Percentiles rank a stretch among this genome's conserved stretches.
Evolutionary conservation across 1,284 basidiomycete species (phyloP).

Genomic region (Irpex sp.): DNA sequence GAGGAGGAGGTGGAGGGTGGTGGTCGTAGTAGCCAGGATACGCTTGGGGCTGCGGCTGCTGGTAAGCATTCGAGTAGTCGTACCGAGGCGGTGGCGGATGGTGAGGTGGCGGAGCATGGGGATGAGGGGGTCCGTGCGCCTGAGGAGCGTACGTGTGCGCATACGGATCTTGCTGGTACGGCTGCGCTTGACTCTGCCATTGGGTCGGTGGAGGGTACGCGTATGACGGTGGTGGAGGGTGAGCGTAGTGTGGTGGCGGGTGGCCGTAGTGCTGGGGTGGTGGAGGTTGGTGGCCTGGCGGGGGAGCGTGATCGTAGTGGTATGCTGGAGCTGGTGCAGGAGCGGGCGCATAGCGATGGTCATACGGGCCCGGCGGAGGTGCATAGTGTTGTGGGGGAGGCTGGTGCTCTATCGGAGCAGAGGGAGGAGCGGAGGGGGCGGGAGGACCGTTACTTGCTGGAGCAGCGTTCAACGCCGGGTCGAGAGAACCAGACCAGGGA

Average conservation of each 20-base stretch:
- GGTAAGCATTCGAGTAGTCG: conserved; percentile 5
- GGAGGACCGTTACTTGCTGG: conserved; percentile 14
- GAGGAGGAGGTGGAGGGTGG: conserved; percentile 4
- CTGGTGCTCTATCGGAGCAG: conserved; percentile 14
- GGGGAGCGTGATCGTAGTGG: conserved; percentile 10
- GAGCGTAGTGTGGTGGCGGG: conserved; percentile 14
- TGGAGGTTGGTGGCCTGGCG: conserved; percentile 15
- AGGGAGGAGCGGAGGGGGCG: conserved; percentile 11
- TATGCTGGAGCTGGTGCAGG: conserved; percentile 2
- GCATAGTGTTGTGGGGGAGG: conserved; percentile 16
- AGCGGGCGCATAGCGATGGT: conserved; percentile 11
- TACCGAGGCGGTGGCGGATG: conserved; percentile 14
- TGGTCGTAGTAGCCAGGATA: conserved; percentile 9
- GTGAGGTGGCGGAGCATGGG: conserved; percentile 17
- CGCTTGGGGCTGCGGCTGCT: conserved; percentile 6
- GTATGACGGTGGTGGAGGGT: conserved; percentile 17
- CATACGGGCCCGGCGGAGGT: not conserved
- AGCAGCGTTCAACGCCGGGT: conserved; percentile 11
- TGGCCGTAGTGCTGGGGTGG: conserved; percentile 14
- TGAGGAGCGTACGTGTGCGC: conserved; percentile 22
- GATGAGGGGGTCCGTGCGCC: conserved; percentile 13
- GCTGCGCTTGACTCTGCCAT: conserved; percentile 13
- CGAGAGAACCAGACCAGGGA: conserved; percentile 3
- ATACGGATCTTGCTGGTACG: conserved; percentile 24
- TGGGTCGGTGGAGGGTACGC: conserved; percentile 1